phyloP scores from a whole-genome alignment of 2,329 filamentous ascomycete species.

The Penicillium palitans region DNA sequence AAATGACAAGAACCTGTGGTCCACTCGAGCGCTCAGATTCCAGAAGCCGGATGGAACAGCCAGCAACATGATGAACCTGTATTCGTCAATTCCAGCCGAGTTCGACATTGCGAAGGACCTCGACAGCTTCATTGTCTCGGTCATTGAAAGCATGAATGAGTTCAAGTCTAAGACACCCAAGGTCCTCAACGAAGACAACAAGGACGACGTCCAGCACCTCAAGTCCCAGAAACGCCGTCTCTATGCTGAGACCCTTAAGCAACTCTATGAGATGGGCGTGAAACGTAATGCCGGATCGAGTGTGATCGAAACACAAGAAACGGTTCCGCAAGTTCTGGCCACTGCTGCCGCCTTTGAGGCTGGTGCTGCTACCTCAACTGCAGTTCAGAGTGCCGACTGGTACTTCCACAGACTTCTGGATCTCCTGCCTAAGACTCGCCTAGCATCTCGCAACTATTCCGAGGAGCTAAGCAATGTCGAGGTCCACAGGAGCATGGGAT shows the following conservation, averaged over 20 bases:
- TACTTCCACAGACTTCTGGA: constrained; percentile 80
- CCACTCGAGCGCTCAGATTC: constrained; percentile 62
- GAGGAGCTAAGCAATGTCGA: constrained; percentile 82
- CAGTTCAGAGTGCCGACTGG: constrained; percentile 58
- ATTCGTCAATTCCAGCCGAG: constrained; percentile 52
- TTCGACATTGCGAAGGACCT: constrained; percentile 62
- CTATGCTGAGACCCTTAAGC: constrained; percentile 83
- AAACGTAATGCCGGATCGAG: constrained; percentile 76
- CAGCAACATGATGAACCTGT: constrained; percentile 70
- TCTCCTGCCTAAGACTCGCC: constrained; percentile 66
- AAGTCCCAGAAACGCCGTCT: constrained; percentile 88
- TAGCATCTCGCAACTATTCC: constrained; percentile 70
- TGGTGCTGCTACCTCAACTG: constrained; percentile 18
- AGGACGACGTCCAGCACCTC: constrained; percentile 78
- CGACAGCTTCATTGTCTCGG: constrained; percentile 66
- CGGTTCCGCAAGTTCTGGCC: constrained; percentile 69
- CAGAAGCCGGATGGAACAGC: constrained; percentile 69
- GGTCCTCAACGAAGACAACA: constrained; percentile 82
- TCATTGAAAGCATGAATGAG: constrained; percentile 67
- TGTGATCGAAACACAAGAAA: constrained; percentile 70
- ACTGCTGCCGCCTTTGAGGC: constrained; percentile 47
- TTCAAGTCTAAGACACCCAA: constrained; percentile 81
- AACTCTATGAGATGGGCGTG: constrained; percentile 84
- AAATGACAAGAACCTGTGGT: constrained; percentile 35
- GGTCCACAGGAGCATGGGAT: constrained; percentile 73